These are phyloP conservation scores for Lipomyces sp. DNA, from an alignment of 805 yeast genomes.

Conservation along the genomic window DNA sequence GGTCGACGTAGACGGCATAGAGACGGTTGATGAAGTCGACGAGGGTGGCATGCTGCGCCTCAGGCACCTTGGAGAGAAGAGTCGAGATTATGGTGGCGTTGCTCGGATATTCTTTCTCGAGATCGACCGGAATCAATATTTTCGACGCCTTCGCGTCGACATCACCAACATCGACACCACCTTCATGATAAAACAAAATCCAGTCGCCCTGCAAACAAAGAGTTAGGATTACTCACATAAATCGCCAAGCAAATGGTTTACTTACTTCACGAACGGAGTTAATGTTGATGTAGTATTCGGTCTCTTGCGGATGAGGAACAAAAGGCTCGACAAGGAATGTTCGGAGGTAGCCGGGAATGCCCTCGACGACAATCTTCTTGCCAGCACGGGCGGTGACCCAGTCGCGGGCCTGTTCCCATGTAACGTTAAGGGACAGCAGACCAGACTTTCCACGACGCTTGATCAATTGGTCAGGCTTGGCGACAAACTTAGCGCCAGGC, in stretches of 20 bases:
- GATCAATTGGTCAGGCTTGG: slow-evolving; percentile 55
- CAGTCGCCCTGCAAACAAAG: slow-evolving; percentile 47
- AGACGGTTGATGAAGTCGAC: slow-evolving; percentile 53
- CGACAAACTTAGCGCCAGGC: slow-evolving; percentile 50
- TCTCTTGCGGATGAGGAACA: slow-evolving; percentile 53
- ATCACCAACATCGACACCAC: slow-evolving; percentile 56
- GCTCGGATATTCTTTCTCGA: slow-evolving; percentile 49
- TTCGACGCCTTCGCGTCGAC: slow-evolving; percentile 54
- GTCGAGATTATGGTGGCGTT: slow-evolving; percentile 45
- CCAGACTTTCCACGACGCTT: slow-evolving; percentile 55
- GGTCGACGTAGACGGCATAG: slow-evolving; percentile 54
- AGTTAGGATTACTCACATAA: not conserved
- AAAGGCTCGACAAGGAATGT: slow-evolving; percentile 55
- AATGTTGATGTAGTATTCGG: slow-evolving; percentile 55
- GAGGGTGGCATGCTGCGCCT: slow-evolving; percentile 49
- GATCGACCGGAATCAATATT: slow-evolving; percentile 52
- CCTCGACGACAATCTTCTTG: slow-evolving; percentile 49
- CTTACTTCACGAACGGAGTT: slow-evolving; percentile 51
- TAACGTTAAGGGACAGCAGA: slow-evolving; percentile 50
- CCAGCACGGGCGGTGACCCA: slow-evolving; percentile 54
- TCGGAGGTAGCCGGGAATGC: slow-evolving; percentile 48
- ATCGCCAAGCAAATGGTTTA: too few relatives aligned
- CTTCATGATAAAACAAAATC: slow-evolving; percentile 55
- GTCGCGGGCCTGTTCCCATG: slow-evolving; percentile 52
- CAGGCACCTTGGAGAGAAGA: slow-evolving; percentile 50